Evolutionary conservation across 495 filamentous ascomycete species (phyloP), one percentile per base, ranked within the genome.

Genomic region (Aspergillus bridgeri): DNA sequence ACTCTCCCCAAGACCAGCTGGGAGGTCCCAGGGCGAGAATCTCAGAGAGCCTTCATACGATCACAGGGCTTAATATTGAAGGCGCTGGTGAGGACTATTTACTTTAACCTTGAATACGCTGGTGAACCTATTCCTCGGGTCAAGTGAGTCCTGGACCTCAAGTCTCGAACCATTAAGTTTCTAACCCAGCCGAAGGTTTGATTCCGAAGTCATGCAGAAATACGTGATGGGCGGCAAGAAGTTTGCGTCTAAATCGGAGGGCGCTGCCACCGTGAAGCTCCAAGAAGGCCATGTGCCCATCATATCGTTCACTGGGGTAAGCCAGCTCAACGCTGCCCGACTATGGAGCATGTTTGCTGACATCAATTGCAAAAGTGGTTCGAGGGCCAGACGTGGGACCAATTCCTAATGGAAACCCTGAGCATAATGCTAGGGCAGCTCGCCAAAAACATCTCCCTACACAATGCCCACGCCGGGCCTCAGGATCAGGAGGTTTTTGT

Each of bases 401-500:
- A 53, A 23, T 59, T 52, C 17, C 56, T 59, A 5, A 18, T 7
- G 3, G 57, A 59, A 43, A 53, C 45, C 19, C 50, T 59, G n/a
- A 52, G 57, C 20, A 44, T 59, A 19, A 59, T 59, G 57, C 23
- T 59, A 19, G 50, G 50, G 3, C 57, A 59, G 25, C 50, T 59
- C 0, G 57, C 42, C 6, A 38, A 43, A 18, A 59, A 59, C 38
- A 19, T 59, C 50, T 21, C 18, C 17, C n/a, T 42, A n/a, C 13
- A 19, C 13, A 6, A 3, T 27, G 33, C 9, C 2, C 38, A 46
- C 6, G 42, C 13, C 13, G 33, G 33, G 9, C 42, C 18, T 49
- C 33, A 38, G 6, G 33, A 38, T 13, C 33, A 38, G 11, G 33
- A 38, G 13, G 33, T 38, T 4, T 38, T 48, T 22, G 46, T 56